Conservation (phyloP, 305 asterid genomes). For the Rubia tinctorum region DNA sequence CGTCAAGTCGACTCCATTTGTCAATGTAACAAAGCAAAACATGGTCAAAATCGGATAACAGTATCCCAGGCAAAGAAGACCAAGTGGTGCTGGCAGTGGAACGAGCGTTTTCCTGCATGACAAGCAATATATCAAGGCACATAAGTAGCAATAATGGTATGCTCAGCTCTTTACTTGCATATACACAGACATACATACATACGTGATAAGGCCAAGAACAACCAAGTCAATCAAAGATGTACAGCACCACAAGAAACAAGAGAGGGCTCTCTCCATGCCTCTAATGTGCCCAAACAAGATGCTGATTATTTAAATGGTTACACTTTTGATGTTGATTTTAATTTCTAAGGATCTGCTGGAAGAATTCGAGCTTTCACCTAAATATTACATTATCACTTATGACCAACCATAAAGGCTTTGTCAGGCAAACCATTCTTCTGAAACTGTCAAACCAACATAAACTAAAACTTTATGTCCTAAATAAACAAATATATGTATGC, state of each 20-base stretch:
- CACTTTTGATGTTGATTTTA: not conserved
- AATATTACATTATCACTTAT: not conserved
- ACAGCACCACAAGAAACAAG: not conserved
- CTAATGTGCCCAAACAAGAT: not conserved
- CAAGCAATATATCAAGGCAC: conserved; percentile 21
- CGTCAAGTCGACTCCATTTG: conserved; percentile 68
- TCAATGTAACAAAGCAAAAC: conserved; percentile 74
- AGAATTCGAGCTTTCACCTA: not conserved
- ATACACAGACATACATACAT: not conserved
- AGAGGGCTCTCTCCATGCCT: not conserved
- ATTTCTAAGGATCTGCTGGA: not conserved
- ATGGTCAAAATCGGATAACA: conserved; percentile 55
- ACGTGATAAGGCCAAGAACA: not conserved
- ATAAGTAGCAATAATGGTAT: not conserved
- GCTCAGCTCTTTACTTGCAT: conserved; percentile 13
- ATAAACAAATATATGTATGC: not conserved
- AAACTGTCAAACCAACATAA: not conserved
- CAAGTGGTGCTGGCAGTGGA: conserved; percentile 82
- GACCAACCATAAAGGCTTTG: not conserved
- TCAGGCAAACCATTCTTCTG: not conserved
- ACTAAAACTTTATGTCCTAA: not conserved
- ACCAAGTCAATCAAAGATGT: not conserved
- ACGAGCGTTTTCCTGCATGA: conserved; percentile 76
- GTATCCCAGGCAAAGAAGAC: conserved; percentile 64
- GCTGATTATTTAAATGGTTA: not conserved